phyloP scores from a whole-genome alignment of 768 basidiomycete genomes.

The Inosperma sp. region DNA sequence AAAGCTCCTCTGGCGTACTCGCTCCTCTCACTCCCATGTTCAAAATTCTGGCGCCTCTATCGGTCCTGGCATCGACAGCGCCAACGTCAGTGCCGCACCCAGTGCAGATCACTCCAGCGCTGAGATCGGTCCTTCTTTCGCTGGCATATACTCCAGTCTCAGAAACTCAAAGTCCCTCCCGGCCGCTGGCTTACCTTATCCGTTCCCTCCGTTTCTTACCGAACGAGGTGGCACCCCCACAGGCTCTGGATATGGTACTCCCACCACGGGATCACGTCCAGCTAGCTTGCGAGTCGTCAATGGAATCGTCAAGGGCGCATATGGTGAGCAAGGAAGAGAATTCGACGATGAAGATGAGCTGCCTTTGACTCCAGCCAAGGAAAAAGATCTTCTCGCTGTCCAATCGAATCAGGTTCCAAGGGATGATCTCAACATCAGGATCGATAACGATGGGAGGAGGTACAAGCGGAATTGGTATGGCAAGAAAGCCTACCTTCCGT shows the following conservation, averaged over 20 bases:
- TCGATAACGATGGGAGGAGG: constrained; percentile 19
- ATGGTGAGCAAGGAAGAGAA: constrained; percentile 27
- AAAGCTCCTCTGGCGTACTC: constrained; percentile 69
- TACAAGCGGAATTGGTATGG: constrained; percentile 60
- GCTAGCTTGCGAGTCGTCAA: not conserved
- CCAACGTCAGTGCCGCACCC: constrained; percentile 1
- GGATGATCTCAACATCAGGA: not conserved
- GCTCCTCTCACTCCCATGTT: constrained; percentile 25
- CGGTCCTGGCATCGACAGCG: constrained; percentile 11
- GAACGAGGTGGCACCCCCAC: too few relatives aligned
- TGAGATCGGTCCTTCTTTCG: not conserved
- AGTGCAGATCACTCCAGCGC: constrained; percentile 4
- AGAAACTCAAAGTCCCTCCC: not conserved
- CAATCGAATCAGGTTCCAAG: not conserved
- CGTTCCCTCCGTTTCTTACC: too few relatives aligned
- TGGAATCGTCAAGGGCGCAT: constrained; percentile 16
- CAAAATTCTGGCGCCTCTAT: constrained; percentile 13
- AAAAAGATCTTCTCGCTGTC: not conserved
- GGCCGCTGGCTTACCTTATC: too few relatives aligned
- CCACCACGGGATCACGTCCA: not conserved
- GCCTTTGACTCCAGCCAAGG: not conserved
- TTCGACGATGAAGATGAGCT: constrained; percentile 14
- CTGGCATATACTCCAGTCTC: not conserved
- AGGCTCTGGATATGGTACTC: too few relatives aligned
- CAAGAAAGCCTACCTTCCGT: constrained; percentile 29